Evolutionary conservation across 768 basidiomycete species (phyloP).

Genomic region (Termitomyces titanicus): DNA sequence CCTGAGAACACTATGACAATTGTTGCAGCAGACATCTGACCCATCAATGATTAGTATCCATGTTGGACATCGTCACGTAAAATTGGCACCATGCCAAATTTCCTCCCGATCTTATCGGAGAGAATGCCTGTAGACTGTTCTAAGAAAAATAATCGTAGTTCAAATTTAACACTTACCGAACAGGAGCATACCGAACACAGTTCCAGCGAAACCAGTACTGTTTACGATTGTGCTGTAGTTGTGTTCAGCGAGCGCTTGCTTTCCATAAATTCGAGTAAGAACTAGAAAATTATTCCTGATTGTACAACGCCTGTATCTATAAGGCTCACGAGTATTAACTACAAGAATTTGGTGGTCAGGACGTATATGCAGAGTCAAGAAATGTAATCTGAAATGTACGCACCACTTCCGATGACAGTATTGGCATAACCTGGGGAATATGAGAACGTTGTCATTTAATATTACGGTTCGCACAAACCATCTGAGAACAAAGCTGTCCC

Average conservation of each 20-base stretch:
- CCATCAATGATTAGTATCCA: conserved; percentile 8
- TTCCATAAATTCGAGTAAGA: conserved; percentile 64
- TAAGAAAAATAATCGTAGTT: background rate
- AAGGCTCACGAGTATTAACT: conserved; percentile 61
- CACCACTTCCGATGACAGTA: conserved; percentile 70
- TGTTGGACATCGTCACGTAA: background rate
- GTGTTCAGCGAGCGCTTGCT: conserved; percentile 40
- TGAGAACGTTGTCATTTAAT: conserved; percentile 1
- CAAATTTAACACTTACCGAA: conserved; percentile 54
- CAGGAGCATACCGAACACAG: conserved; percentile 73
- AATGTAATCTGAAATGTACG: no score
- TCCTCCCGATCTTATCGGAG: conserved; percentile 80
- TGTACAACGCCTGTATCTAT: conserved; percentile 18
- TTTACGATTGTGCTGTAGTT: conserved; percentile 62
- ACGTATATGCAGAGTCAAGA: no score
- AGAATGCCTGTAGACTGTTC: conserved; percentile 43
- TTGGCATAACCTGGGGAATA: conserved; percentile 66
- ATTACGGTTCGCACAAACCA: conserved; percentile 34
- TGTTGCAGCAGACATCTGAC: conserved; percentile 69
- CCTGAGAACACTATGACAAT: conserved; percentile 82
- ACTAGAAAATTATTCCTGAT: conserved; percentile 34
- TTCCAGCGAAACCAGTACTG: conserved; percentile 77
- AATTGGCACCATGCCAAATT: conserved; percentile 71
- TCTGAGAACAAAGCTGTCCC: conserved; percentile 86
- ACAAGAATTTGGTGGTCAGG: background rate